phyloP scores from a whole-genome alignment of 1,139 yeast species.

The Debaryomycetaceae sp. region DNA sequence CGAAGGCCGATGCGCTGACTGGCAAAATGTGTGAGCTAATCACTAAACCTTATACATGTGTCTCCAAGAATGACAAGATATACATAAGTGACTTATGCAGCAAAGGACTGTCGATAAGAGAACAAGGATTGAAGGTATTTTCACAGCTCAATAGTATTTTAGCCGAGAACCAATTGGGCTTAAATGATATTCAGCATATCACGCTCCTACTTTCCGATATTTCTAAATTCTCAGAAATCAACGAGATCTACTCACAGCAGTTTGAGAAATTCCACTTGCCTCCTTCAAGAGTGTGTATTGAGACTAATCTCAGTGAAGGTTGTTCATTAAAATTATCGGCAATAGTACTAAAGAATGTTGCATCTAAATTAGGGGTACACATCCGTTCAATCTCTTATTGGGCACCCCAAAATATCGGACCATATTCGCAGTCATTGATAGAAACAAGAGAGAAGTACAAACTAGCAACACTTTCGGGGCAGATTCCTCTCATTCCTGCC shows the following conservation, averaged over 20 bases:
- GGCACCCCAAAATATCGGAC: conserved; percentile 99
- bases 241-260: conserved; percentile 50
- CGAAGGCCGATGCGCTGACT: conserved; percentile 36
- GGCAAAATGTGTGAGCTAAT: too few species aligned
- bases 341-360: conserved; percentile 30
- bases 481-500: conserved; percentile 79
- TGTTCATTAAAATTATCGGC: conserved; percentile 57
- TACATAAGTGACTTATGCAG: conserved; percentile 53
- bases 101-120: conserved; percentile 23
- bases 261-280: conserved; percentile 63
- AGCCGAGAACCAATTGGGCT: conserved; percentile 17
- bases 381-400: conserved; percentile 90
- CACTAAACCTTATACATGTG: background rate
- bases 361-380: conserved; percentile 65
- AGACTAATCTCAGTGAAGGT: conserved; percentile 45
- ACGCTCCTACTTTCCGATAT: conserved; percentile 63
- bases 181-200: conserved; percentile 51
- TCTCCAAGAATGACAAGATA: conserved; percentile 25
- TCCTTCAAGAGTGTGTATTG: conserved; percentile 85
- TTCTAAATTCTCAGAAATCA: conserved; percentile 58
- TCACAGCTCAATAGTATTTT: conserved; percentile 33
- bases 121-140: conserved; percentile 50
- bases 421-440: conserved; percentile 82
- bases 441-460: conserved; percentile 34
- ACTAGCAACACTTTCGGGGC: conserved; percentile 78